Evolutionary conservation across 768 basidiomycete species (phyloP), one percentile per base, ranked within the genome.

Genomic region (Cystoderma amianthinum): DNA sequence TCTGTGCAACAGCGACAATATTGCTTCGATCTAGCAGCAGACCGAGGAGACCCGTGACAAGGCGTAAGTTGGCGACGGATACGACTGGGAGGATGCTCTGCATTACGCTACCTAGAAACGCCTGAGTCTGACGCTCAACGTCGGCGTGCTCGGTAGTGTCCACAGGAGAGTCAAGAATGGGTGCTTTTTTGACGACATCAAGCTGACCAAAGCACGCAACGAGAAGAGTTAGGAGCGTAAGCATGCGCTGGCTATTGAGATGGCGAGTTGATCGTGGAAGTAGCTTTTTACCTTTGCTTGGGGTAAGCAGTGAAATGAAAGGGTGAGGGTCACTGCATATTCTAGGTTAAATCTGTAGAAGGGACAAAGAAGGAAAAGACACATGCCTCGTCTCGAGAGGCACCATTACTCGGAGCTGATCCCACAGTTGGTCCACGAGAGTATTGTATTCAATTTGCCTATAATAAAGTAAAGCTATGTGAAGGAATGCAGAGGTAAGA

Each of bases 121-220:
- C 82, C 49, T 95, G 88, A 0, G 92, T 94, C 60, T 95, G 89
- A n/a, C 73, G 69, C 49, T 96, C 93, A 11, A 85, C 75, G 24
- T 90, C 87, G 32, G 67, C 64, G 35, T 76, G 73, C 49, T 80
- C 80, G 2, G 63, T 51, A 3, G 74, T 74, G 48, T 86, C 80
- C 45, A 85, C 72, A 0, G 76, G 54, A 1, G 72, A 63, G 57
- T 87, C 95, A 24, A 87, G 76, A 13, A 85, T 46, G 28, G 78
- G 76, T 3, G 92, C 86, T 38, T 88, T 68, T 49, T 72, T 71
- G 38, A 98, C 83, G 13, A 98, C 91, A 56, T 97, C 95, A 42
- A 98, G 72, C 58, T 97, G 93, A 44, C 76, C 79, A 67, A 97
- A 98, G 54, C 91, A 95, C 0, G 94, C 94, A 36, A 96, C 83